These are phyloP conservation scores for Cornus controversa DNA, from an alignment of 148 eudicot genomes.

Conservation along the genomic window DNA sequence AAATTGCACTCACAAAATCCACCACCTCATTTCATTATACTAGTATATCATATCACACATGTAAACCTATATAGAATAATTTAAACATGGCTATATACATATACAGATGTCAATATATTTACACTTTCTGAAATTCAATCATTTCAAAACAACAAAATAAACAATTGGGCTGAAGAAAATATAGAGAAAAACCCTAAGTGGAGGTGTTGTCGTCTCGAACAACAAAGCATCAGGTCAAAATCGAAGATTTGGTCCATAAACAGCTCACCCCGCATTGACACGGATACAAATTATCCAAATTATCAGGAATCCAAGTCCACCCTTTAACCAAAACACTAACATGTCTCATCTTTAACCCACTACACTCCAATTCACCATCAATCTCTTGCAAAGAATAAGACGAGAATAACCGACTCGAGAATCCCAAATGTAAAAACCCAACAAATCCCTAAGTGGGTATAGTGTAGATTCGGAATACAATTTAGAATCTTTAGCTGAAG, in stretches of 20 bases:
- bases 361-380: slow-evolving; percentile 39
- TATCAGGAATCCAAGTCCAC: slow-evolving; percentile 99
- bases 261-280: slow-evolving; percentile 89
- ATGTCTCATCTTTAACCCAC: slow-evolving; percentile 54
- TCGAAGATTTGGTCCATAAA: slow-evolving; percentile 81
- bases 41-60: too few species aligned
- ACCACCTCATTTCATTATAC: background rate
- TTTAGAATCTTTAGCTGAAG: slow-evolving; percentile 13
- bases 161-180: background rate
- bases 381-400: slow-evolving; percentile 48
- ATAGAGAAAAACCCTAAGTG: slow-evolving; percentile 49
- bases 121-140: too few species aligned
- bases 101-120: too few species aligned
- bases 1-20: background rate
- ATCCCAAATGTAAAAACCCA: slow-evolving; percentile 76
- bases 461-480: slow-evolving; percentile 17
- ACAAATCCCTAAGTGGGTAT: slow-evolving; percentile 60
- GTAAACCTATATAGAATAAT: too few species aligned
- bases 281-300: slow-evolving; percentile 77
- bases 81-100: too few species aligned
- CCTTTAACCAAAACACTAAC: slow-evolving; percentile 85
- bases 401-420: slow-evolving; percentile 62
- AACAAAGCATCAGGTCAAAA: slow-evolving; percentile 94
- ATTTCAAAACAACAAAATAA: background rate
- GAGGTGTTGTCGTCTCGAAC: slow-evolving; percentile 80